phyloP scores from a whole-genome alignment of 768 basidiomycete species.

The Mycena latifolia region DNA sequence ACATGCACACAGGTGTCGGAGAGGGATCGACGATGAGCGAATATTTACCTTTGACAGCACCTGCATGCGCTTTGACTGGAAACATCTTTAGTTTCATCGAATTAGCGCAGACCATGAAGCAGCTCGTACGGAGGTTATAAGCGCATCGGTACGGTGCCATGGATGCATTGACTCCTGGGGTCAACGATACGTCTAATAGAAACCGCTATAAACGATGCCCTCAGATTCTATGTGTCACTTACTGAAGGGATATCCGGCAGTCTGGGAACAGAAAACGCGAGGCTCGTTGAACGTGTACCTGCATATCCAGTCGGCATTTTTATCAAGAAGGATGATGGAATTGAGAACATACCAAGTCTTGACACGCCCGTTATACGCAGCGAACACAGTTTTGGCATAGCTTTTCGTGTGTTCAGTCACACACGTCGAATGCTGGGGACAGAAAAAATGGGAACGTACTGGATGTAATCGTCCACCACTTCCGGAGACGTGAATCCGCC shows the following conservation, averaged over 20 bases:
- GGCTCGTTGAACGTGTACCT: constrained; percentile 70
- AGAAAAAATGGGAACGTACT: constrained; percentile 43
- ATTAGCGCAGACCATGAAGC: background rate
- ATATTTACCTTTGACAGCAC: constrained; percentile 58
- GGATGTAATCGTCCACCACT: constrained; percentile 61
- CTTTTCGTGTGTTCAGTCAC: constrained; percentile 38
- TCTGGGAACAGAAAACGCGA: constrained; percentile 54
- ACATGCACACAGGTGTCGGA: background rate
- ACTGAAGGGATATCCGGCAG: constrained; percentile 58
- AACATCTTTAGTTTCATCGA: background rate
- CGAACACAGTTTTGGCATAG: constrained; percentile 64
- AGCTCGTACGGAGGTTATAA: constrained; percentile 55
- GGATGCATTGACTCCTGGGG: constrained; percentile 56
- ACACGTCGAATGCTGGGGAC: background rate
- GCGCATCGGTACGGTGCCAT: constrained; percentile 60
- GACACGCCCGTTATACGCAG: constrained; percentile 60
- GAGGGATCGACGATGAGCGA: background rate
- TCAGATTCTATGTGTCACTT: constrained; percentile 19
- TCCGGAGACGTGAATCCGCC: constrained; percentile 61
- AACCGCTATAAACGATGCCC: background rate
- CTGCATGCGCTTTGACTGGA: constrained; percentile 61
- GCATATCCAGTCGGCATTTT: background rate
- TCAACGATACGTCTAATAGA: constrained; percentile 50
- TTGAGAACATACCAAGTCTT: constrained; percentile 54
- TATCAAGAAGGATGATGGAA: background rate